Base-by-base conservation (phyloP, 495 filamentous ascomycete species). In the Penicillium antarcticum region DNA sequence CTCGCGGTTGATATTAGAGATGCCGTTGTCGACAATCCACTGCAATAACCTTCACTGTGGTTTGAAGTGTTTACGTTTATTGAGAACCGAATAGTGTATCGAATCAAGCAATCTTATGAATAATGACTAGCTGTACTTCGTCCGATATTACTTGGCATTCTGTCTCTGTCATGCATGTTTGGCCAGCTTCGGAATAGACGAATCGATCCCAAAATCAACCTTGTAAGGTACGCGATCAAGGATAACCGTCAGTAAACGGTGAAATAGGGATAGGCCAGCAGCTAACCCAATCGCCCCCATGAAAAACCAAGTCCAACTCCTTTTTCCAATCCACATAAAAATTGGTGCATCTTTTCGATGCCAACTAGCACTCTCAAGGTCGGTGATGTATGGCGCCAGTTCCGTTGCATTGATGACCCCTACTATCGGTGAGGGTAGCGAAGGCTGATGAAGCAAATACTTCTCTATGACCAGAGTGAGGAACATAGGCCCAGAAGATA, bases 401-500 rank as follows among this genome's bases (percentile, higher is more conserved):
- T 46, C 31, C 11, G 43, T 47, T 47, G 33, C 26, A 29, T 46
- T 42, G 7, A 47, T 36, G 18, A 47, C 44, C 17, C 33, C 18
- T 12, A 47, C 19, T 5, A 32, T 24, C 17, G 10, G 17, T 33
- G 18, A 47, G 12, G 33, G 44, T 9, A 38, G 33, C 6, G 44
- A 47, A 16, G 29, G 44, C 13, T 47, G 44, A 6, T 47, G 3
- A 16, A 53, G 31, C n/a, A 53, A 32, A 43, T 53, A 47, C 3
- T 42, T 29, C 37, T 47, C 47, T 8, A 36, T 29, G 7, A 53
- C 51, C 36, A 53, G 24, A 13, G 51, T 53, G 24, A 53, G 17
- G 18, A 53, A 53, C 51, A 53, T 47, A 3, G 43, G 51, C 8
- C 51, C 51, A 9, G 51, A 29, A 7, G 51, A 47, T 18, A 53